Evolutionary conservation across 768 basidiomycete genomes (phyloP), one percentile per base, ranked within the genome.

Genomic region (Clathrus columnatus): DNA sequence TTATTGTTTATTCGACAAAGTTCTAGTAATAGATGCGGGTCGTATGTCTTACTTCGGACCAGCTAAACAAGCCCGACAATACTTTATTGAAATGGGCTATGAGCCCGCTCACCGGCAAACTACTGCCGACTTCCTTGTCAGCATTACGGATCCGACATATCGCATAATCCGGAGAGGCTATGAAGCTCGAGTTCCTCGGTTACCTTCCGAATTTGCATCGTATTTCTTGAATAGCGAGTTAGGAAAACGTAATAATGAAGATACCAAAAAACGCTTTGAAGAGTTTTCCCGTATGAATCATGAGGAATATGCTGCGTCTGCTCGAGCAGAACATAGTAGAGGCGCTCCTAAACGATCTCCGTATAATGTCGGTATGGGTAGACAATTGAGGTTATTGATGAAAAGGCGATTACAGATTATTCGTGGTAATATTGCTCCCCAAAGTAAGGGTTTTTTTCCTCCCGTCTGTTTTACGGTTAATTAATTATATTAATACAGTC

Each of bases 121-220:
- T 61, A 88, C 87, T 14, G 82, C 90, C 8, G 91, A 93, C 65
- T 93, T 87, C 67, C 76, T 93, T 20, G 88, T 87, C 20, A 67
- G 70, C 18, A 71, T 71, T 57, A 73, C 72, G 43, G 81, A 85
- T 59, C 77, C 82, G 1, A 72, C 72, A 20, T 80, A 75, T 0
- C 82, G 87, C 47, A 77, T 73, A 17, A 63, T 72, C 4, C 76
- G 79, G 20, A 48, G 69, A 1, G 76, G 73, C 2, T 68, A 73
- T 43, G 67, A 71, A 16, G 51, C 57, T 0, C 66, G 65, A 16
- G 69, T 73, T 0, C 84, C 85, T 0, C 72, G 73, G 28, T 79
- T 79, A 0, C 75, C 85, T 0, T 71, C 66, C 2, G 82, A 86
- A 62, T 82, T 86, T 59, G 82, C 65, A 18, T 67, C 64, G 56